Base-by-base conservation (phyloP, 352 stramenopile genomes). In the Pythium guiyangense region DNA sequence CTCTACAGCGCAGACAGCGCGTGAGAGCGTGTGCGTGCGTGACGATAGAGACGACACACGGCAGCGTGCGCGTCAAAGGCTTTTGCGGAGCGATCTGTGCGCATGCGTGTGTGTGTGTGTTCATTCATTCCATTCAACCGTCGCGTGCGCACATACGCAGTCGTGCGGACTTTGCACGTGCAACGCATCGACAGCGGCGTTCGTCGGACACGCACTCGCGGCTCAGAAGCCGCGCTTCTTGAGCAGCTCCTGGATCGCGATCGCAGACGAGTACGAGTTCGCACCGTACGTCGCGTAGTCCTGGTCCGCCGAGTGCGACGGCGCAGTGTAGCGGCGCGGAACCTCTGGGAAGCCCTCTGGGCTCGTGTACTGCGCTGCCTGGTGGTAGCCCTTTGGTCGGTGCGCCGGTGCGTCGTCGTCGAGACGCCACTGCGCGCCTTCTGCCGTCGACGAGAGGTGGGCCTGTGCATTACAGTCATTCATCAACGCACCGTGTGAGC, bases 231-330 rank as follows among this genome's bases (percentile, higher is more conserved):
- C 77, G 58, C 84, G 84, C 52, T 73, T 72, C 69, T 90, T 90
- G 48, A 94, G 83, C 53, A 78, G 46, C 58, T 94, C 80, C 52
- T 86, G 73, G 60, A 94, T 77, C 37, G 82, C 84, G 61, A 94
- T 94, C 14, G 79, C 80, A 60, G 84, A 85, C 63, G 79, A 71
- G 76, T 92, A 92, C 72, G 84, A 94, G 71, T 94, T 94, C 64
- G 82, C 84, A 34, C 74, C 79, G 69, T 94, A 92, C 47, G 79
- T 90, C 49, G 72, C 79, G 57, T 67, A 94, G 68, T 92, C 78
- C 54, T 68, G 77, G 15, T 79, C 75, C 22, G 74, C 67, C 35
- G 76, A 83, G 74, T 94, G 84, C 61, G 80, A 71, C n/a, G 77
- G 70, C 51, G 77, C 60, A 27, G 73, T 75, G 69, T 86, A 94